Evolutionary conservation across 202 grass and related monocot species (phyloP).

Genomic region (Eragrostis tef): DNA sequence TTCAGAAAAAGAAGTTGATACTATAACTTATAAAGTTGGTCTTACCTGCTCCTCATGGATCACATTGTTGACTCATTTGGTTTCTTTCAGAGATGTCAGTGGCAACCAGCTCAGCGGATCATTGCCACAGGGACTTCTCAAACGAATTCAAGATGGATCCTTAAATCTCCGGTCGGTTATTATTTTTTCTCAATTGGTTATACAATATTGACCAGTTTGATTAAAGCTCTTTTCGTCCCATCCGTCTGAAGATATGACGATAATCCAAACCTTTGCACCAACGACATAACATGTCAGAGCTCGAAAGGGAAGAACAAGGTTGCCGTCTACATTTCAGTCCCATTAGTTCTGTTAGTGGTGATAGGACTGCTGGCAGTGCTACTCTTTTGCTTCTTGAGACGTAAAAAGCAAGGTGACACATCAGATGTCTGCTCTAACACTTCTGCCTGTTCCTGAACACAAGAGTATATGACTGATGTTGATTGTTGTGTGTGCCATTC

Average conservation of each 20-base stretch:
- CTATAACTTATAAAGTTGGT: neutral
- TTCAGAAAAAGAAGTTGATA: too few relatives aligned
- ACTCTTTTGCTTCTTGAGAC: constrained; percentile 1
- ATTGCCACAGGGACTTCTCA: constrained; percentile 54
- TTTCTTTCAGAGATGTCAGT: constrained; percentile 62
- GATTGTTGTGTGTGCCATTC: neutral
- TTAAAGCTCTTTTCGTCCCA: neutral
- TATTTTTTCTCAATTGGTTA: neutral
- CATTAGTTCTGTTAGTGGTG: constrained; percentile 36
- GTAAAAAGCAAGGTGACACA: constrained; percentile 42
- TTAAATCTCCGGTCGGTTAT: constrained; percentile 53
- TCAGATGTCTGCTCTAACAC: neutral
- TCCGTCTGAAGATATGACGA: constrained; percentile 40
- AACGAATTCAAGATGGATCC: constrained; percentile 55
- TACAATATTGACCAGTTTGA: constrained; percentile 12
- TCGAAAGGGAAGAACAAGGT: constrained; percentile 41
- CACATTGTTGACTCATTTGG: neutral
- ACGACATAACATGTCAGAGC: constrained; percentile 24
- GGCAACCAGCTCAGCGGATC: constrained; percentile 60
- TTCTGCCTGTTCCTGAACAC: neutral
- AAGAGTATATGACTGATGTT: neutral
- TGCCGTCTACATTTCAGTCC: constrained; percentile 53
- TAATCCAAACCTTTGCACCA: constrained; percentile 50
- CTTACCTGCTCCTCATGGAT: too few relatives aligned
- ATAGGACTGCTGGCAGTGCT: constrained; percentile 9